A percentile compares a stretch with the other conserved stretches of the same genome.
phyloP scores from a whole-genome alignment of 192 early-diverging fungal genomes.

The Endogone sp. region DNA sequence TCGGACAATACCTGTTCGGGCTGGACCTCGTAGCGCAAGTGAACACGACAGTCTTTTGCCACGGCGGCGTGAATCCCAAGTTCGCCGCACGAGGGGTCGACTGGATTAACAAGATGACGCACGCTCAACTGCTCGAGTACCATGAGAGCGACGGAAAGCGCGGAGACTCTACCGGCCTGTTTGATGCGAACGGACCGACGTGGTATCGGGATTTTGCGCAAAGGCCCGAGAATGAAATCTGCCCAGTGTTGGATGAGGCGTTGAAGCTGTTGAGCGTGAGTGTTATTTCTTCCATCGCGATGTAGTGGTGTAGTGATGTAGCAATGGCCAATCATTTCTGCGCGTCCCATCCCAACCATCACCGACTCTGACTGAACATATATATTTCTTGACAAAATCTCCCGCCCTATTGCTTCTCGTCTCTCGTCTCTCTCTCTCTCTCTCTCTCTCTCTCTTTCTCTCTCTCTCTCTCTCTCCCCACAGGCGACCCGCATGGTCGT shows the following conservation, averaged over 20 bases:
- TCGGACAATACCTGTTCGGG: slow-evolving; percentile 40
- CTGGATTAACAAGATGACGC: slow-evolving; percentile 42
- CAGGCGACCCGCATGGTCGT: slow-evolving; percentile 67
- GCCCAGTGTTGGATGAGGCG: slow-evolving; percentile 37
- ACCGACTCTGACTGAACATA: too few species aligned
- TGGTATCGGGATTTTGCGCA: slow-evolving; percentile 60
- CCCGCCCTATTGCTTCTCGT: background rate
- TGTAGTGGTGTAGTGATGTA: too few species aligned
- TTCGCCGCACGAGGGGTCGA: slow-evolving; percentile 33
- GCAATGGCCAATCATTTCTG: too few species aligned
- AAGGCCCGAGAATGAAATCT: slow-evolving; percentile 41
- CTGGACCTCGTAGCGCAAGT: slow-evolving; percentile 45
- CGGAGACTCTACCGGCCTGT: slow-evolving; percentile 24
- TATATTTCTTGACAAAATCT: too few species aligned
- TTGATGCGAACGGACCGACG: slow-evolving; percentile 29
- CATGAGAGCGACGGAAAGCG: slow-evolving; percentile 10
- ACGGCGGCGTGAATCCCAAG: slow-evolving; percentile 48
- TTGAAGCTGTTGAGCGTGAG: slow-evolving; percentile 39
- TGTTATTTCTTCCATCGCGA: too few species aligned
- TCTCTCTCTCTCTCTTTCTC: slow-evolving; percentile 3
- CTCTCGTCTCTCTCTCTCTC: background rate
- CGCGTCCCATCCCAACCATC: too few species aligned
- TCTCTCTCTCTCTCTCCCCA: background rate
- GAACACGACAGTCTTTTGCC: slow-evolving; percentile 53
- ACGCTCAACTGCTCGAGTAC: slow-evolving; percentile 22